A percentile compares a stretch with the other conserved stretches of the same genome.
phyloP scores from a whole-genome alignment of 441 rosid species.

The Breynia disticha region DNA sequence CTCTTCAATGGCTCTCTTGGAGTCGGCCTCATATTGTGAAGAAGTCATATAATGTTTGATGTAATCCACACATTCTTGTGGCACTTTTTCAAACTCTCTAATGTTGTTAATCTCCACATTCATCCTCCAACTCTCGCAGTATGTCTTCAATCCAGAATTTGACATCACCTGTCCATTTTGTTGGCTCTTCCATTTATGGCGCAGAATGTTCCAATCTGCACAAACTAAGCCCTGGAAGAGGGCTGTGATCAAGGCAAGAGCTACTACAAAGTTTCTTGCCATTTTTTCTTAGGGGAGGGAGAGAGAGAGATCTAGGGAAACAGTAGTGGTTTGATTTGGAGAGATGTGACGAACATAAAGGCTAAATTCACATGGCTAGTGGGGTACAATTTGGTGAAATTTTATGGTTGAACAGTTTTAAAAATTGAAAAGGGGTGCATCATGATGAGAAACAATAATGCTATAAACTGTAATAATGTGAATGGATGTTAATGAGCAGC shows the following conservation, averaged over 20 bases:
- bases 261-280: constrained; percentile 22
- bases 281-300: constrained; percentile 13
- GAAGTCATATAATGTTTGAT: constrained; percentile 58
- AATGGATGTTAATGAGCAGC: too few species aligned
- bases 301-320: not conserved
- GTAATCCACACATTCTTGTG: constrained; percentile 52
- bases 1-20: constrained; percentile 51
- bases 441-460: too few species aligned
- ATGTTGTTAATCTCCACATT: constrained; percentile 72
- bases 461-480: too few species aligned
- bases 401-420: too few species aligned
- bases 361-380: too few species aligned
- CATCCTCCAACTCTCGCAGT: constrained; percentile 91
- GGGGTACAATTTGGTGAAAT: too few species aligned
- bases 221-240: constrained; percentile 28
- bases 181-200: constrained; percentile 15
- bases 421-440: too few species aligned
- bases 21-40: constrained; percentile 43
- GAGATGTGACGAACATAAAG: too few species aligned
- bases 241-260: constrained; percentile 22
- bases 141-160: constrained; percentile 26
- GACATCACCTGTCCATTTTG: not conserved
- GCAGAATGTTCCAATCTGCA: constrained; percentile 73
- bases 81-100: constrained; percentile 55
- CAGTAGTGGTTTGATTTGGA: too few species aligned